These are phyloP conservation scores for Dillenia suffruticosa DNA, from an alignment of 164 flowering plant genomes.

Conservation along the genomic window DNA sequence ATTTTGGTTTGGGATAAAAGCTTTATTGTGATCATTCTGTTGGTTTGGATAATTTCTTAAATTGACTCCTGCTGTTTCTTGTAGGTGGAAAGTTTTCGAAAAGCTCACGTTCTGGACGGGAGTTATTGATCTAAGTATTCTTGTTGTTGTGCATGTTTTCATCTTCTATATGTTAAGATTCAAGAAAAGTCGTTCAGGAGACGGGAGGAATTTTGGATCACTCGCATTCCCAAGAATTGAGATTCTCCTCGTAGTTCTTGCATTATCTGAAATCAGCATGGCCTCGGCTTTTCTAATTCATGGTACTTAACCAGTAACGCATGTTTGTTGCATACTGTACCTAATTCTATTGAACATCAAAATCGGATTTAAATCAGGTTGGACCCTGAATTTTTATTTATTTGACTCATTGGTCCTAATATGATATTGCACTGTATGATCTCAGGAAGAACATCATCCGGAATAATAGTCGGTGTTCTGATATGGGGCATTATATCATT, in stretches of 20 bases:
- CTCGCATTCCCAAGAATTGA: conserved; percentile 80
- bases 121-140: conserved; percentile 48
- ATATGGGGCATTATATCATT: conserved; percentile 36
- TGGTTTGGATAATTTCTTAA: not conserved
- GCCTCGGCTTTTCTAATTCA: conserved; percentile 58
- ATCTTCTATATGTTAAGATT: conserved; percentile 43
- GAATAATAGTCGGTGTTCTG: conserved; percentile 51
- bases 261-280: conserved; percentile 65
- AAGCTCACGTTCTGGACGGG: conserved; percentile 92
- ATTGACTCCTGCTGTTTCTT: conserved; percentile 3
- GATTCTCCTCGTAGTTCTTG: conserved; percentile 69
- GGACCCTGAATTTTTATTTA: too few relatives aligned
- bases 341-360: too few relatives aligned
- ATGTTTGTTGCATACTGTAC: not conserved
- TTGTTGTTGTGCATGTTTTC: conserved; percentile 53
- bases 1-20: too few relatives aligned
- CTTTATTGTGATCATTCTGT: too few relatives aligned
- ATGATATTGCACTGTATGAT: not conserved
- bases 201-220: conserved; percentile 47
- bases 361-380: too few relatives aligned
- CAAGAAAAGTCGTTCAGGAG: conserved; percentile 32
- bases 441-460: conserved; percentile 58
- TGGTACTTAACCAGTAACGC: conserved; percentile 37
- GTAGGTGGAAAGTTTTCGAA: conserved; percentile 74
- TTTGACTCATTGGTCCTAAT: too few relatives aligned